Evolutionary conservation across 2,329 filamentous ascomycete species (phyloP).

Genomic region (Diaporthe eres): DNA sequence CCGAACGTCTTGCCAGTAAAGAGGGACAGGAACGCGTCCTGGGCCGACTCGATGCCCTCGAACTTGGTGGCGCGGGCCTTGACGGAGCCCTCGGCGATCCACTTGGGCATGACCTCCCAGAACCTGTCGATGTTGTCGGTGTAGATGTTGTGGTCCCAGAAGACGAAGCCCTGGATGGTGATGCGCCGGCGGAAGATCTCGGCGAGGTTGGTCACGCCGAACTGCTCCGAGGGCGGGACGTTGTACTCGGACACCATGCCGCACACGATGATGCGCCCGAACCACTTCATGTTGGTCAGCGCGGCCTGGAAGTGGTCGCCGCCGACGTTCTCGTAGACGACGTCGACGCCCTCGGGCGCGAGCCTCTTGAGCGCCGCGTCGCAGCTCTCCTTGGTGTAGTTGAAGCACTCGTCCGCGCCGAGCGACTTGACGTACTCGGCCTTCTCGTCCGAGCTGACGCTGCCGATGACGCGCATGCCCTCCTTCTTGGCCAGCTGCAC

Average conservation of each 20-base stretch:
- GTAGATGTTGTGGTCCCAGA: slow-evolving; percentile 67
- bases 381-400: slow-evolving; percentile 83
- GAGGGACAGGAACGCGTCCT: slow-evolving; percentile 76
- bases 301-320: slow-evolving; percentile 76
- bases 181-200: slow-evolving; percentile 73
- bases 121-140: slow-evolving; percentile 72
- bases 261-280: slow-evolving; percentile 74
- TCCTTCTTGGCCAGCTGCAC: slow-evolving; percentile 84
- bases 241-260: slow-evolving; percentile 82
- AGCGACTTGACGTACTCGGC: slow-evolving; percentile 80
- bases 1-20: slow-evolving; percentile 79
- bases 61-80: slow-evolving; percentile 73
- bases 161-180: slow-evolving; percentile 78
- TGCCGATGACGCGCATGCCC: slow-evolving; percentile 80
- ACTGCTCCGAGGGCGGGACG: slow-evolving; percentile 61
- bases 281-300: slow-evolving; percentile 72
- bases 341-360: slow-evolving; percentile 81
- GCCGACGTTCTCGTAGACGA: slow-evolving; percentile 87
- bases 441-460: slow-evolving; percentile 83
- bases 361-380: slow-evolving; percentile 74
- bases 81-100: slow-evolving; percentile 77
- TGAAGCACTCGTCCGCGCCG: slow-evolving; percentile 81
- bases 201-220: slow-evolving; percentile 74
- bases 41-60: slow-evolving; percentile 76
- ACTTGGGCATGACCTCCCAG: slow-evolving; percentile 76